phyloP scores from a whole-genome alignment of 345 rosid species.

The Dimocarpus longan region DNA sequence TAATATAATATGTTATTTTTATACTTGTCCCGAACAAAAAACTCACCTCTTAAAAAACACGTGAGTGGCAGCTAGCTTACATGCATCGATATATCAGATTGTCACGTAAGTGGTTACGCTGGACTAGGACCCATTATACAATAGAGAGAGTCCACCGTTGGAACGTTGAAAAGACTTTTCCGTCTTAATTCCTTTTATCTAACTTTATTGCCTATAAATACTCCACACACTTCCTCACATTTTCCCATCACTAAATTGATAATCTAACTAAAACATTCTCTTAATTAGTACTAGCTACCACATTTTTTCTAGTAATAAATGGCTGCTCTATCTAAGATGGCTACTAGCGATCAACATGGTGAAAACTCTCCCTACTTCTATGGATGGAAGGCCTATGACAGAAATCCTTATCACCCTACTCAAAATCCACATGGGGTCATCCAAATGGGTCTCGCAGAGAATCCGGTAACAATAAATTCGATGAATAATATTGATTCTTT shows the following conservation, averaged over 20 bases:
- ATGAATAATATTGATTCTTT: too few species aligned
- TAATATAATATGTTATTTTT: too few species aligned
- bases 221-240: neutral
- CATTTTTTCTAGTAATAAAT: neutral
- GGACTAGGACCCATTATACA: too few species aligned
- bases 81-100: too few species aligned
- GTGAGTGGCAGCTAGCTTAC: too few species aligned
- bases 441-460: conserved; percentile 93
- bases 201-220: conserved; percentile 15
- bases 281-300: neutral
- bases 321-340: conserved; percentile 55
- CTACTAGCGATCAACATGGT: conserved; percentile 61
- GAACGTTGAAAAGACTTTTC: neutral
- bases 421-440: conserved; percentile 67
- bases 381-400: conserved; percentile 89
- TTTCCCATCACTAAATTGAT: neutral
- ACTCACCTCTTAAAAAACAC: too few species aligned
- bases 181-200: neutral
- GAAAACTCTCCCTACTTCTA: conserved; percentile 80
- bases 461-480: conserved; percentile 49
- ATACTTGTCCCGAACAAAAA: too few species aligned
- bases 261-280: neutral
- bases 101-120: too few species aligned
- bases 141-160: too few species aligned
- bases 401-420: conserved; percentile 59